phyloP scores from a whole-genome alignment of 2,329 filamentous ascomycete species.

The Colletotrichum musae region DNA sequence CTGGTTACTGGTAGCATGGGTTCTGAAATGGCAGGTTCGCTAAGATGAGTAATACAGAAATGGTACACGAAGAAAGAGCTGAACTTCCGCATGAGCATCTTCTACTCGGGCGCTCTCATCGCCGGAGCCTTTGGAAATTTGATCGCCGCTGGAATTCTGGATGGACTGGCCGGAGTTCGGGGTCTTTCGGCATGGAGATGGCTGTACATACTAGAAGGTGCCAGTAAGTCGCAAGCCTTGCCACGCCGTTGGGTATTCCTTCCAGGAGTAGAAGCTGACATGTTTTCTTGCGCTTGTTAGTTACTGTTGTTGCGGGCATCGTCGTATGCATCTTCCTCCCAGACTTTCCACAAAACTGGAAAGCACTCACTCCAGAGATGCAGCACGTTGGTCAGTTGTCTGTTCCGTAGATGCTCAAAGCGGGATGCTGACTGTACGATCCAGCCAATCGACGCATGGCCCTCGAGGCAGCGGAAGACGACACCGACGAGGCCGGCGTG shows the following conservation, averaged over 20 bases:
- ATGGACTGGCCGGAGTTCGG: slow-evolving; percentile 58
- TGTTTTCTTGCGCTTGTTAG: neutral
- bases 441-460: slow-evolving; percentile 50
- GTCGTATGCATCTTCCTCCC: slow-evolving; percentile 46
- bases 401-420: neutral
- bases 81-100: slow-evolving; percentile 56
- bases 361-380: slow-evolving; percentile 57
- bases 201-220: slow-evolving; percentile 64
- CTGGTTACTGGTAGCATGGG: no score
- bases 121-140: slow-evolving; percentile 51
- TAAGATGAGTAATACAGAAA: slow-evolving; percentile 3
- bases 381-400: slow-evolving; percentile 50
- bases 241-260: no score
- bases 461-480: slow-evolving; percentile 64
- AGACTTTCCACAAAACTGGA: slow-evolving; percentile 60
- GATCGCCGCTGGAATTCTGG: slow-evolving; percentile 50
- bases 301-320: slow-evolving; percentile 44
- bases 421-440: no score
- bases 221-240: slow-evolving; percentile 29
- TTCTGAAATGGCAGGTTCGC: neutral
- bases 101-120: slow-evolving; percentile 51
- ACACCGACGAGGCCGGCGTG: slow-evolving; percentile 62
- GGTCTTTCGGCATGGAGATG: slow-evolving; percentile 66
- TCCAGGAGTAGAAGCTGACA: no score
- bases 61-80: slow-evolving; percentile 62